Evolutionary conservation across 768 basidiomycete species (phyloP), one percentile per base, ranked within the genome.

Genomic region (Kwoniella dendrophila): DNA sequence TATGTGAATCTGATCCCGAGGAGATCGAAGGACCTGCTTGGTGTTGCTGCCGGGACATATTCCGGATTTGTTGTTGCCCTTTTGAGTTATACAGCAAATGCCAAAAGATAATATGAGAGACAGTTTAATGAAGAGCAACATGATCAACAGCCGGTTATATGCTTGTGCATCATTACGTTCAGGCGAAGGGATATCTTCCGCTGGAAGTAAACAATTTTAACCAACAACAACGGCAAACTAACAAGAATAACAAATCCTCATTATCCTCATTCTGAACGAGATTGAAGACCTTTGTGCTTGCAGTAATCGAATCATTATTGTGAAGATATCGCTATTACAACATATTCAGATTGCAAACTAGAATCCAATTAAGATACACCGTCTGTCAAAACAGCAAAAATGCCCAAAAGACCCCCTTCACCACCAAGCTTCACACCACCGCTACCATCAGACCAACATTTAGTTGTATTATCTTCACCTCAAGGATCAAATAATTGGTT

Each of bases 401-500:
- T 62, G 60, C 53, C 53, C 24, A 40, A 44, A 38, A 12, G 52
- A 36, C 53, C 60, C n/a, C 52, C 60, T 7, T 56, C 60, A 3
- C 52, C 60, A 29, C 52, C 52, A 18, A 48, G 45, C 11, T 62
- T 62, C 53, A 16, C 47, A 11, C 59, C 63, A n/a, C 49, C 67
- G n/a, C 56, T 73, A 6, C 71, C 71, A 6, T n/a, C 58, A 0
- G 56, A 66, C 26, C 62, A 66, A 30, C 29, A 62, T 38, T 59
- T 73, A 5, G 69, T 70, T 30, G 41, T 61, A 2, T 56, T 73
- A 14, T 61, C 55, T 4, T 53, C 67, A 3, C 67, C 72, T 1
- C 64, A 68, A 40, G 72, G 72, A 20, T 69, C 67, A 44, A 67
- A 66, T 41, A 66, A 66, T 27, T 74, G 65, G 54, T 29, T 63